Evolutionary conservation across 108 stramenopile species (phyloP), one percentile per base, ranked within the genome.

Genomic region (Seminavis robusta): DNA sequence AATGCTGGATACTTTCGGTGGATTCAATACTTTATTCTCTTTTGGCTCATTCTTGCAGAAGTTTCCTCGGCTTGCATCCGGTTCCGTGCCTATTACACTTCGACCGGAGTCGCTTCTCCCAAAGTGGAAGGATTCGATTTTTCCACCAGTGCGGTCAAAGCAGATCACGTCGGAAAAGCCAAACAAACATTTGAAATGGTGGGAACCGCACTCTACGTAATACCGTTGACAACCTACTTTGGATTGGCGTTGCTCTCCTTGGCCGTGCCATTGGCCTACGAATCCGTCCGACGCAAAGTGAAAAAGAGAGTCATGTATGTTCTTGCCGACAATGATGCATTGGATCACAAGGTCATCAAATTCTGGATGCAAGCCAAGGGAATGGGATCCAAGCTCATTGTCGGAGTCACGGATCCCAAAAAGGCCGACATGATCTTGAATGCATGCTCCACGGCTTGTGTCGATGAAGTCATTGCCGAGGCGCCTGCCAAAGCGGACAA

Each of bases 171-270:
- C 41, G 76, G 74, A 33, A 80, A 80, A 62, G 73, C 70, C 8
- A 77, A 77, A 47, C 76, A 73, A 47, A 77, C 71, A 2, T 71
- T 77, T 48, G 73, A 77, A 71, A 77, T 77, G 73, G 42, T 81
- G 15, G 80, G 80, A 17, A 64, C 80, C 2, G 69, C 76, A 16
- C 46, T 81, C 0, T 74, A 71, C 32, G 47, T 81, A 26, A 33
- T 74, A 24, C 69, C 69, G 1, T 61, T 33, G 15, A 33, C 62
- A 6, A 49, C 61, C 13, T 68, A 59, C 33, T 17, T 73, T 21
- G 78, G 73, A 23, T 30, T 71, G 1, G 2, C 50, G 3, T 52
- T 76, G 9, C 49, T 81, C 40, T 42, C 60, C 15, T 40, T 67
- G 16, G 79, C 79, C 17, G 55, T 73, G 13, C 80, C 80, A 3